Base-by-base conservation (phyloP, 208 protist species). In the Strigomonas culicis region DNA sequence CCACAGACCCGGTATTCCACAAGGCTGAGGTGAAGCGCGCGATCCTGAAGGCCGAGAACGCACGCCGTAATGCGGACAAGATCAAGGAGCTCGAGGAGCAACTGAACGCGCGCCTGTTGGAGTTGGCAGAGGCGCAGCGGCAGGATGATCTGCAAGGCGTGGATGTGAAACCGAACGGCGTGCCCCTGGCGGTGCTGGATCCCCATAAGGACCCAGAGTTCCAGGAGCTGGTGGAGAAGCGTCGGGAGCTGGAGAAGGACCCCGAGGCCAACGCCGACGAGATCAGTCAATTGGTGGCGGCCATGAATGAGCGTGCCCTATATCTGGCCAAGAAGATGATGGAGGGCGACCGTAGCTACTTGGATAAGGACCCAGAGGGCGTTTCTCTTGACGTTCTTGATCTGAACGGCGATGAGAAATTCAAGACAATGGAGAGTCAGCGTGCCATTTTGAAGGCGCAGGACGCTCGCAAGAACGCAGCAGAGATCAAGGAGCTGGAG, bases 361-460 rank as follows among this genome's bases (percentile, higher is more conserved):
- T 84, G 11, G 70, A 72, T 52, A 46, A 60, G 41, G 59, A 84
- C 17, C 76, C 79, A 0, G 80, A 88, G 50, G 86, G 86, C n/a
- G 79, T 93, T 4, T 72, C 80, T 24, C 55, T 90, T 39, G 53
- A 47, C n/a, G 59, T 75, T 41, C 71, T 93, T 15, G 80, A 80
- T 0, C 68, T 94, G 19, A 78, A 92, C 52, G 75, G 66, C 0
- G 82, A 94, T 57, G 44, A 22, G 15, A 21, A 72, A 17, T 90
- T 94, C 60, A 63, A 67, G 17, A 69, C 63, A 39, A 62, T 91
- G 67, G 84, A 94, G 72, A 68, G 71, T 17, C 66, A 78, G 68
- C 80, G 84, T 22, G 75, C 80, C 21, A 62, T 57, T 19, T 69
- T 87, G n/a, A 93, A 89, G 77, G 63, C 75, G 36, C 67, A 80